Evolutionary conservation across 2,329 filamentous ascomycete genomes (phyloP).

Genomic region (Sodiomyces alkalinus): DNA sequence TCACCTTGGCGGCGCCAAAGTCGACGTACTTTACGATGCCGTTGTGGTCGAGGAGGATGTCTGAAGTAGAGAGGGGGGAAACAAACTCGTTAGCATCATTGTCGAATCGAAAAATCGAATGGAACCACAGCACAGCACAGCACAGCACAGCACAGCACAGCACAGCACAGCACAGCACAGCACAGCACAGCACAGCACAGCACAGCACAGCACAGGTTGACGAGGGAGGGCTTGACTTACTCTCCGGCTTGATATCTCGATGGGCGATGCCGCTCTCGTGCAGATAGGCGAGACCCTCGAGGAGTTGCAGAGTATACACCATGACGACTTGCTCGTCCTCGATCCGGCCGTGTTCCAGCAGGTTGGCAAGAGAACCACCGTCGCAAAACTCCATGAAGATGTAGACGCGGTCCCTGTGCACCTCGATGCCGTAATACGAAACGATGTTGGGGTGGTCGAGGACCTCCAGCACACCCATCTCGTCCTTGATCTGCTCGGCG

Average conservation of each 20-base stretch:
- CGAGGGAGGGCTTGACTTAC: conserved; percentile 35
- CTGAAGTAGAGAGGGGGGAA: too few species aligned
- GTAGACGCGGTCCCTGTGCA: conserved; percentile 97
- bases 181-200: too few species aligned
- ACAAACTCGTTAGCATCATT: conserved; percentile 9
- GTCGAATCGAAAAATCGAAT: background rate
- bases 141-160: too few species aligned
- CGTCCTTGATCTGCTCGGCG: conserved; percentile 84
- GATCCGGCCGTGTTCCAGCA: conserved; percentile 90
- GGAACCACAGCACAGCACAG: too few species aligned
- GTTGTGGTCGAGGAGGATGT: conserved; percentile 92
- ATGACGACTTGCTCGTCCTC: conserved; percentile 96
- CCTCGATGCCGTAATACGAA: conserved; percentile 94
- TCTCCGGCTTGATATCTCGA: conserved; percentile 95
- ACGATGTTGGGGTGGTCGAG: conserved; percentile 96
- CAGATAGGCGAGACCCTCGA: conserved; percentile 86
- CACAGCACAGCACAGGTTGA: too few species aligned
- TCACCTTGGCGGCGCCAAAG: conserved; percentile 94
- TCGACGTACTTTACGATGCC: conserved; percentile 99
- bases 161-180: too few species aligned
- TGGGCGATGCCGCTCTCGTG: conserved; percentile 88
- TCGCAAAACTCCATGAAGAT: conserved; percentile 99
- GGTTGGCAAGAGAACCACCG: conserved; percentile 74
- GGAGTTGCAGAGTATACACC: conserved; percentile 86
- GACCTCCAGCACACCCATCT: conserved; percentile 92